These are phyloP conservation scores for Beverwykella pulmonaria DNA, from an alignment of 495 filamentous ascomycete genomes.

Conservation along the genomic window DNA sequence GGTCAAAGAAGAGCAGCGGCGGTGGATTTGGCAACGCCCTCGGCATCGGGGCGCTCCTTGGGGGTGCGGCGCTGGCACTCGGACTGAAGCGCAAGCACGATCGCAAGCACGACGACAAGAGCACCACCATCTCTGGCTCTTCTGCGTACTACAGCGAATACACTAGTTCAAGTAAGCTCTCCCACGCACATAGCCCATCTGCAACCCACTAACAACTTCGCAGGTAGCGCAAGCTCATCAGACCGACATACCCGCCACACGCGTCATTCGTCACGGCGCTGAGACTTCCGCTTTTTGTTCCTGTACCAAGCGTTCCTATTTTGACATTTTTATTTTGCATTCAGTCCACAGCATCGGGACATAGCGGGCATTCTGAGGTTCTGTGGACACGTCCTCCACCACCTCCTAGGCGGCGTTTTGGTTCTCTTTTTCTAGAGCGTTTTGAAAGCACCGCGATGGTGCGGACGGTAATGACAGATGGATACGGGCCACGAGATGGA, in stretches of 20 bases:
- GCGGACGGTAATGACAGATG: slow-evolving; percentile 18
- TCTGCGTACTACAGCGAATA: slow-evolving; percentile 39
- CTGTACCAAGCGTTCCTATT: slow-evolving; percentile 11
- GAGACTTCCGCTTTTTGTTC: not conserved
- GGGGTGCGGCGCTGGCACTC: slow-evolving; percentile 69
- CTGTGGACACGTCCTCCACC: not conserved
- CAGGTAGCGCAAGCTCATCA: slow-evolving; percentile 47
- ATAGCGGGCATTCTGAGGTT: slow-evolving; percentile 16
- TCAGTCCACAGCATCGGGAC: not conserved
- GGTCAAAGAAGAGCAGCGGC: slow-evolving; percentile 56
- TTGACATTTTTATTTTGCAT: slow-evolving; percentile 1
- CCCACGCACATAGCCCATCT: not conserved
- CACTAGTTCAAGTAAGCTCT: slow-evolving; percentile 46
- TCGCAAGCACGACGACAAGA: slow-evolving; percentile 50
- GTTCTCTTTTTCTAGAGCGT: not conserved
- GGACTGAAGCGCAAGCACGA: slow-evolving; percentile 71
- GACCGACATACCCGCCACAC: slow-evolving; percentile 45
- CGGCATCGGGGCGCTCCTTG: slow-evolving; percentile 61
- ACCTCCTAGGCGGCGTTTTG: slow-evolving; percentile 16
- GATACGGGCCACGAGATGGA: not conserved
- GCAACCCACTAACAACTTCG: slow-evolving; percentile 19
- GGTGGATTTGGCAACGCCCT: slow-evolving; percentile 57
- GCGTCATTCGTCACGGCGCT: slow-evolving; percentile 42
- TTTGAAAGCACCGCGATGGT: not conserved
- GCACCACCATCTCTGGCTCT: slow-evolving; percentile 34